Evolutionary conservation across 331 rosid species (phyloP).

Genomic region (Cydonia oblonga): DNA sequence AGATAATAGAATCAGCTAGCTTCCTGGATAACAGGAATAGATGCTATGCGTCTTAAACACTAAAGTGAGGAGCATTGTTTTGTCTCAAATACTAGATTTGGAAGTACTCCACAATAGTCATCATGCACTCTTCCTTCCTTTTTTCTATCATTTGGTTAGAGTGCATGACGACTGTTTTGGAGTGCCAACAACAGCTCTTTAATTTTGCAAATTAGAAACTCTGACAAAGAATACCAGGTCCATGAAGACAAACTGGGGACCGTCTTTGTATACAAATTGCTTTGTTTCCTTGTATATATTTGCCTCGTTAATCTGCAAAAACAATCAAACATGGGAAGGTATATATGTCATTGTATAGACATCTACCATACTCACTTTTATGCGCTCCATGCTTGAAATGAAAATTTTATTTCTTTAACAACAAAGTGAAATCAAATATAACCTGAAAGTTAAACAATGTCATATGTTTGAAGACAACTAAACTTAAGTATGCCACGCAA

Average conservation of each 20-base stretch:
- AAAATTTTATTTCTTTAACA: background rate
- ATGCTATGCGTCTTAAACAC: background rate
- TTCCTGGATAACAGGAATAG: slow-evolving; percentile 9
- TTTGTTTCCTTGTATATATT: slow-evolving; percentile 78
- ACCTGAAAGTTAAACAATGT: background rate
- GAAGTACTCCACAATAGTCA: too few species aligned
- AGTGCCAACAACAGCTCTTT: background rate
- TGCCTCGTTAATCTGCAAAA: slow-evolving; percentile 62
- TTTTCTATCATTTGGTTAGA: too few species aligned
- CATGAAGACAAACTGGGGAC: slow-evolving; percentile 85
- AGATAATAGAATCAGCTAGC: background rate
- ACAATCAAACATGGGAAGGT: slow-evolving; percentile 11
- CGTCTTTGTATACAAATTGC: slow-evolving; percentile 86
- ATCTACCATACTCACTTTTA: background rate
- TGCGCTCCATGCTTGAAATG: background rate
- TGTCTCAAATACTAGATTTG: too few species aligned
- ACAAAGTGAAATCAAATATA: background rate
- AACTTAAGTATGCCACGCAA: too few species aligned
- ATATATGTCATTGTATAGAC: background rate
- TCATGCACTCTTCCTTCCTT: too few species aligned
- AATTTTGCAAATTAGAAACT: background rate
- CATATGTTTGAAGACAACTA: too few species aligned
- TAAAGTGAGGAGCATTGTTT: background rate
- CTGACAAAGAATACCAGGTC: slow-evolving; percentile 61
- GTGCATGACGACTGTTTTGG: too few species aligned